Base-by-base conservation (phyloP, 805 yeast species). In the Blastobotrys mokoenaii region DNA sequence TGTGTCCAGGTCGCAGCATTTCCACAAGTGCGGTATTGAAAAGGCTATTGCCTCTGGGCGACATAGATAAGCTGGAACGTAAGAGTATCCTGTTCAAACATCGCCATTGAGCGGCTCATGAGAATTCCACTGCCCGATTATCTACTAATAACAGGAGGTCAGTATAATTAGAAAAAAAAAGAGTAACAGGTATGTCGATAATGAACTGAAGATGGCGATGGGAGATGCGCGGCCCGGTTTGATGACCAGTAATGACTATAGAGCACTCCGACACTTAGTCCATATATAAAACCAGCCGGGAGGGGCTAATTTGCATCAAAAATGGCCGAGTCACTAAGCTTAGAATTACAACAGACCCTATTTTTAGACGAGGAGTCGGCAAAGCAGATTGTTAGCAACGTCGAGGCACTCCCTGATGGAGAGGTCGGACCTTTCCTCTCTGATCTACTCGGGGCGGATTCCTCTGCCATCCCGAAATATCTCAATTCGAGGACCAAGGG, bases 341-440 rank as follows among this genome's bases (percentile, higher is more conserved):
- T 8, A 4, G 42, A 16, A 7, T 14, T 39, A 14, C 18, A 16
- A 11, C 14, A 27, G 10, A 4, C 37, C 16, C 36, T 40, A 16
- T 25, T 16, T 3, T 30, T 43, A 9, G 45, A 43, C 27, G 34
- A 20, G 11, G 41, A 43, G 14, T 36, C 41, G 8, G 36, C 35
- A 3, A 22, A 15, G n/a, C 45, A 43, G 17, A 10, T 43, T 10
- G 45, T 43, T 30, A 8, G 16, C 20, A 22, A 37, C 17, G 45
- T 33, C 8, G 41, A 36, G 29, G n/a, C 36, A 4, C n/a, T 43
- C n/a, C 11, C 29, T 8, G 40, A 33, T 11, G 29, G 9, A 3
- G 45, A 43, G 4, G 22, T 37, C 22, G 22, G n/a, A 15, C 10
- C 17, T 2, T 43, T 43, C 18, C 30, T 43, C n/a, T 16, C 14